Evolutionary conservation across 1,284 basidiomycete genomes (phyloP), one percentile per base, ranked within the genome.

Genomic region (Vanrija sp.): DNA sequence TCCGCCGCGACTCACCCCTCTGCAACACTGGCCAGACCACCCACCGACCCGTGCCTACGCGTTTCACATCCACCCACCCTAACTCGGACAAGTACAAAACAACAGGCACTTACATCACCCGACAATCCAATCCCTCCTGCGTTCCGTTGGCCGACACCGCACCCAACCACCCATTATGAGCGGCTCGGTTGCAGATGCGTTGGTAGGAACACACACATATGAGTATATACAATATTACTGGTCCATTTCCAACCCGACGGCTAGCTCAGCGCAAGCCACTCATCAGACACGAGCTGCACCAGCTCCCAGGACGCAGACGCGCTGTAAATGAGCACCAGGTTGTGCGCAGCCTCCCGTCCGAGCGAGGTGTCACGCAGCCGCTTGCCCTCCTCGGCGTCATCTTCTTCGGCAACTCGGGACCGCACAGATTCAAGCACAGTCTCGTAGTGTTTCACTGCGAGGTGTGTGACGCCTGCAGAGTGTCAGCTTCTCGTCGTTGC

Each of bases 381-480:
- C 73, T 72, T 43, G 14, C 52, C 49, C 28, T 56, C 57, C 40
- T 53, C 51, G 8, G n/a, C 38, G 39, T 64, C 55, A 45, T 62
- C 55, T 9, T 52, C 57, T 5, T 48, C 61, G 0, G 59, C 52
- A 68, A 73, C 73, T 34, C 77, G 65, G 18, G 62, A 73, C 58
- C 87, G 83, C 1, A 84, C 83, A 15, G 85, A 78, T 23, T 82
- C 77, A 3, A 96, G 77, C 0, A 86, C 88, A 14, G 80, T 80
- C 63, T 92, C 85, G 67, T 94, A 96, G 72, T 95, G 91, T 54
- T 81, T 84, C 7, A 86, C 84, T 0, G 92, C 91, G 61, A 91
- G 83, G 12, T 88, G 84, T 47, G 85, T 81, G 9, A 96, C 76
- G 9, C 89, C 91, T 93, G 60, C 38, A 9, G 46, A 23, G 50